Base-by-base conservation (phyloP, 352 stramenopile genomes). In the Phytophthora agathidicida region DNA sequence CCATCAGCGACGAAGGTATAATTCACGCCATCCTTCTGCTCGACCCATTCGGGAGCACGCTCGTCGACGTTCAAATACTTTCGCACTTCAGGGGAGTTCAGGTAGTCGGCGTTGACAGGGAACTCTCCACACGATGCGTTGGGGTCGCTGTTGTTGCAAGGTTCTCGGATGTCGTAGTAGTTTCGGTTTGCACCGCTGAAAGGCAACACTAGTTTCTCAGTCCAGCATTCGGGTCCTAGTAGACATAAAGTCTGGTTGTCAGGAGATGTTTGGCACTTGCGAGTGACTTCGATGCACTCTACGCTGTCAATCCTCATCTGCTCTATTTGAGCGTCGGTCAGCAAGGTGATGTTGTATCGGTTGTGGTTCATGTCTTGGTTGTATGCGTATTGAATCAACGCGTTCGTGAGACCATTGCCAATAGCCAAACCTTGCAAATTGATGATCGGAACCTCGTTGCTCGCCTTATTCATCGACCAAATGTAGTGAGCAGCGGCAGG, bases 21-120 rank as follows among this genome's bases (percentile, higher is more conserved):
- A 50, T 95, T 89, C 26, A 98, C 87, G 3, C 91, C 77, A 59
- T 80, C 86, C 73, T 95, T 97, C 71, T 88, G 97, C 13, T 80
- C 75, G 11, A 83, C 38, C 94, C 94, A 98, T 36, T 38, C 38
- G 53, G 48, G 36, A 37, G 50, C 26, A 36, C 39, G 37, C 47
- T 51, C 50, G 31, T 86, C 65, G 6, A 85, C 45, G n/a, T 63
- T 51, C 16, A 83, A 47, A 20, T 66, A 49, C 52, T 38, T 47
- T 14, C 58, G 43, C 35, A 75, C 68, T 14, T 39, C 50, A n/a
- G 66, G 52, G 10, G 56, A 65, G 46, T 98, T 98, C 23, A 90
- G 44, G 47, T 80, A 91, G n/a, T 54, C 39, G 23, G 69, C 45
- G 9, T 90, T 69, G 50, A 73, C 39, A 37, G 61, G 61, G 30